These are phyloP conservation scores for Zopfia rhizophila DNA, from an alignment of 2,329 filamentous ascomycete genomes.

Conservation along the genomic window DNA sequence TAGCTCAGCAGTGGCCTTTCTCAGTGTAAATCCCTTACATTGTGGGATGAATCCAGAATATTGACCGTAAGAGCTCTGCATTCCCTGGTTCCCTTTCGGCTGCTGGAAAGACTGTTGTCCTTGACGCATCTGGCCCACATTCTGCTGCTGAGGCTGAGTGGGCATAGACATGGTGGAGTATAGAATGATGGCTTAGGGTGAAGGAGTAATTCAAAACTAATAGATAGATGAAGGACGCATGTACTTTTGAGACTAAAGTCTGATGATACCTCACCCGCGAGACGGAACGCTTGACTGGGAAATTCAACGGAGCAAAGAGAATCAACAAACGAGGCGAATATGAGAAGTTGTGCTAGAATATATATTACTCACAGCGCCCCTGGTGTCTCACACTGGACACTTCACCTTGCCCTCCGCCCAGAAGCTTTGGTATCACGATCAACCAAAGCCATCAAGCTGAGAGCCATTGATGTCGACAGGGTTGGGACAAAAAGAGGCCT, in stretches of 20 bases:
- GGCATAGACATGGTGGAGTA: slow-evolving; percentile 4
- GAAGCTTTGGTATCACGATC: slow-evolving; percentile 21
- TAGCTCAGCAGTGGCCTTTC: slow-evolving; percentile 24
- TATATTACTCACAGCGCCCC: slow-evolving; percentile 10
- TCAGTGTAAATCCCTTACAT: slow-evolving; percentile 37
- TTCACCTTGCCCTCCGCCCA: slow-evolving; percentile 14
- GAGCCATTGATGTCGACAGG: slow-evolving; percentile 17
- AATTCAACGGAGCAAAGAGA: slow-evolving; percentile 12
- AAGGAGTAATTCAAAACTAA: slow-evolving; percentile 1
- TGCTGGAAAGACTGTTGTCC: slow-evolving; percentile 13
- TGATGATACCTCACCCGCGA: slow-evolving; percentile 3
- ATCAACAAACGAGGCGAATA: slow-evolving; percentile 22
- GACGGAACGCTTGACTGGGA: slow-evolving; percentile 5
- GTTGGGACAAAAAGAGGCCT: slow-evolving; percentile 12
- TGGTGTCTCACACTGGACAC: slow-evolving; percentile 15
- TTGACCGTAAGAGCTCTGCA: slow-evolving; percentile 15
- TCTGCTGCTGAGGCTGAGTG: slow-evolving; percentile 25
- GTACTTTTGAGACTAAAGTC: slow-evolving; percentile 3
- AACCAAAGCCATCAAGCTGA: slow-evolving; percentile 23
- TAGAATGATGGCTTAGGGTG: not conserved
- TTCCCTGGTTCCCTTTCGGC: slow-evolving; percentile 20
- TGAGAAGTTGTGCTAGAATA: slow-evolving; percentile 29
- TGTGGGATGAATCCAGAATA: slow-evolving; percentile 31
- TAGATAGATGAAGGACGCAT: not conserved
- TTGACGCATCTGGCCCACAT: slow-evolving; percentile 31